Evolutionary conservation across 2,329 filamentous ascomycete species (phyloP).

Genomic region (Coniochaeta pulveracea): DNA sequence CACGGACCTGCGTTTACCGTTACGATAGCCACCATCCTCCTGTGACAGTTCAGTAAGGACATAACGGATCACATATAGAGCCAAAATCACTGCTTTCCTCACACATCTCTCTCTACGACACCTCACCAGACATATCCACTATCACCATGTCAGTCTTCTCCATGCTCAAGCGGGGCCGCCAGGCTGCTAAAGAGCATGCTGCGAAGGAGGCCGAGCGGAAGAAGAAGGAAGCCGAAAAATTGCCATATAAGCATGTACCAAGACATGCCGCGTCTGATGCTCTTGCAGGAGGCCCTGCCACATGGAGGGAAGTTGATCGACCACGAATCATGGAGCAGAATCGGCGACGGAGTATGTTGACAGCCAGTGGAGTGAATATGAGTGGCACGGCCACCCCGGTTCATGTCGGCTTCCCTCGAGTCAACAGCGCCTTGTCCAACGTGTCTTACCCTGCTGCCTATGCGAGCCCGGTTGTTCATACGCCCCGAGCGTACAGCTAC

Average conservation of each 20-base stretch:
- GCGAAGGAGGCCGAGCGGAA: conserved; percentile 35
- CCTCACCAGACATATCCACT: too few species aligned
- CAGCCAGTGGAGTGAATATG: conserved; percentile 22
- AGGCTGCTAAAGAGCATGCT: conserved; percentile 43
- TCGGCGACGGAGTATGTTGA: conserved; percentile 35
- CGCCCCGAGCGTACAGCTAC: conserved; percentile 32
- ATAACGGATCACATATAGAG: too few species aligned
- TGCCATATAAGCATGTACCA: conserved; percentile 49
- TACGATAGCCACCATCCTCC: too few species aligned
- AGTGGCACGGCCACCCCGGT: conserved; percentile 15
- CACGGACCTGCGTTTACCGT: too few species aligned
- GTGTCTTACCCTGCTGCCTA: conserved; percentile 33
- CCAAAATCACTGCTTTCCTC: too few species aligned
- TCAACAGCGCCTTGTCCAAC: conserved; percentile 33
- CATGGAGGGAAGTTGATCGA: conserved; percentile 35
- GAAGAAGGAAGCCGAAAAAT: conserved; percentile 26
- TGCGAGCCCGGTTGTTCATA: conserved; percentile 23
- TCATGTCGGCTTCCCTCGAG: conserved; percentile 30
- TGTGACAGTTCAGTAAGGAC: too few species aligned
- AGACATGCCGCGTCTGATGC: conserved; percentile 50
- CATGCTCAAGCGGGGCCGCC: conserved; percentile 37
- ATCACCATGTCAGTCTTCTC: conserved; percentile 46
- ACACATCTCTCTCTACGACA: too few species aligned
- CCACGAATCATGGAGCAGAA: conserved; percentile 38
- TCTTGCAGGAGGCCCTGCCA: conserved; percentile 38